phyloP scores from a whole-genome alignment of 2,329 filamentous ascomycete species.

The Clarireedia monteithiana region DNA sequence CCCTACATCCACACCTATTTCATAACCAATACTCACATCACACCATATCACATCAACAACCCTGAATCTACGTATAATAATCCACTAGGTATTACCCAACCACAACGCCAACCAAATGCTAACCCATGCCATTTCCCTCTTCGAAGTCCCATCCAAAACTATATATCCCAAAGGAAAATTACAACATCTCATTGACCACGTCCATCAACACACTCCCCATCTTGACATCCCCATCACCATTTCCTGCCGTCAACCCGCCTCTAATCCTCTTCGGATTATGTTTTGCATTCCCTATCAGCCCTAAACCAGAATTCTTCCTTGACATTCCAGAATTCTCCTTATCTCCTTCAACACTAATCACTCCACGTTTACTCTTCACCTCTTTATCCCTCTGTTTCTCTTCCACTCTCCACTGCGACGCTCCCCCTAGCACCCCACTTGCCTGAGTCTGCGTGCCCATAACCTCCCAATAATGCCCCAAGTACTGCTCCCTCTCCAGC shows the following conservation, averaged over 20 bases:
- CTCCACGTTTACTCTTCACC: background rate
- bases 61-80: background rate
- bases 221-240: constrained; percentile 12
- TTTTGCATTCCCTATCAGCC: background rate
- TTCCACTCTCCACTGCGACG: constrained; percentile 5
- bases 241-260: constrained; percentile 51
- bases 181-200: constrained; percentile 59
- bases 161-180: background rate
- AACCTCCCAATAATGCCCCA: constrained; percentile 58
- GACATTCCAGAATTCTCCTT: background rate
- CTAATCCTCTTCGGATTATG: constrained; percentile 44
- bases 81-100: background rate
- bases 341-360: constrained; percentile 1
- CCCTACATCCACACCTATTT: background rate
- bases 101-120: background rate
- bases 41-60: background rate
- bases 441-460: constrained; percentile 38
- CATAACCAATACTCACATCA: background rate
- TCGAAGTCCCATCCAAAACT: too few species aligned
- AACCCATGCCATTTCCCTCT: too few species aligned
- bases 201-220: constrained; percentile 46
- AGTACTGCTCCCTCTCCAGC: constrained; percentile 54
- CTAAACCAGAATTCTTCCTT: too few species aligned
- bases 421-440: constrained; percentile 11
- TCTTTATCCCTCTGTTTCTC: constrained; percentile 11